Percentiles rank a stretch among this genome's conserved stretches.
Conservation (phyloP, 2,329 filamentous ascomycete genomes). For the Arthrobotrys iridis region DNA sequence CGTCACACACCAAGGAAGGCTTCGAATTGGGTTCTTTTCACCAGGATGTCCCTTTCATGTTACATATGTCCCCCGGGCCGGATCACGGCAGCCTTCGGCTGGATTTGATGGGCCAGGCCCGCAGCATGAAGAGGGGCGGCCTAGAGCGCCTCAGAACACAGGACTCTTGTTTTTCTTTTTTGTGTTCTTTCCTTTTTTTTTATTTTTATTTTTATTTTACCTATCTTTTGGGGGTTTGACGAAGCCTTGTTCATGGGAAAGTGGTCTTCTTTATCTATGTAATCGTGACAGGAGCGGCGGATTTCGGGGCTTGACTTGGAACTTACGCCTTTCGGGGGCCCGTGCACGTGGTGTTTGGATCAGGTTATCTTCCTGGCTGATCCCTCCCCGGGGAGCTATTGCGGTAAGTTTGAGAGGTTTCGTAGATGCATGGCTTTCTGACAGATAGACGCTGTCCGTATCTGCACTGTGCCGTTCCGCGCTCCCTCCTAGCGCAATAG, state of each 20-base stretch:
- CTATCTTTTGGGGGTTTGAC: background rate
- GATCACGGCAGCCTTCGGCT: background rate
- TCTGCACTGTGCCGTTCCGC: slow-evolving; percentile 32
- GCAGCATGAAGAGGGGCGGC: slow-evolving; percentile 20
- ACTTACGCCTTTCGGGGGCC: background rate
- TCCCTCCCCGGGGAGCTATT: slow-evolving; percentile 1
- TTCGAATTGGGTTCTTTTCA: slow-evolving; percentile 13
- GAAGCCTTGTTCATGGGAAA: too few relatives aligned
- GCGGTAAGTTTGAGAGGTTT: slow-evolving; percentile 34
- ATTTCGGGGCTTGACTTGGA: slow-evolving; percentile 15
- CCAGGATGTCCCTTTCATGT: slow-evolving; percentile 20
- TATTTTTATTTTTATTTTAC: background rate
- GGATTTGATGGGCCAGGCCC: slow-evolving; percentile 27
- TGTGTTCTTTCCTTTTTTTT: background rate
- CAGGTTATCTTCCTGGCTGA: background rate
- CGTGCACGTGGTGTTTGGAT: too few relatives aligned
- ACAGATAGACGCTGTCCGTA: slow-evolving; percentile 29
- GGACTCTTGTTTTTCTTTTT: slow-evolving; percentile 3
- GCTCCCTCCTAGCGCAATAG: slow-evolving; percentile 8
- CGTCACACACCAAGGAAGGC: slow-evolving; percentile 34
- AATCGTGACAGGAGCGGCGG: slow-evolving; percentile 29
- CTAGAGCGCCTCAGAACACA: slow-evolving; percentile 36
- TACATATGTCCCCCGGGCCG: slow-evolving; percentile 4
- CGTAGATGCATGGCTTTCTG: slow-evolving; percentile 23
- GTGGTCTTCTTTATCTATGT: background rate